These are phyloP conservation scores for Trichophyton verrucosum DNA, from an alignment of 2,329 filamentous ascomycete species.

Conservation along the genomic window DNA sequence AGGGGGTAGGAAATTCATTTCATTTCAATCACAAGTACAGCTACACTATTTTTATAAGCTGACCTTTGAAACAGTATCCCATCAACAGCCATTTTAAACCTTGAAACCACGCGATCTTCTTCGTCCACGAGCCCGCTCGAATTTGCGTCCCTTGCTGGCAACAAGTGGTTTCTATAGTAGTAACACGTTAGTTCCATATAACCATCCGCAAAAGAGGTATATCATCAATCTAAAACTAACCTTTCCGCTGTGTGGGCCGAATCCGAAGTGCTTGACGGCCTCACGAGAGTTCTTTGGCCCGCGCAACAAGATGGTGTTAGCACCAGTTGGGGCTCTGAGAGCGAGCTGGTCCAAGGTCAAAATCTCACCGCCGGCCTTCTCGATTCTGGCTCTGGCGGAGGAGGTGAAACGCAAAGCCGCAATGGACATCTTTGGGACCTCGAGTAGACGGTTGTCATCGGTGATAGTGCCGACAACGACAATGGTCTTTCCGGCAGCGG, in stretches of 20 bases:
- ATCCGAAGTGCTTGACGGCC: conserved; percentile 98
- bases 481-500: conserved; percentile 61
- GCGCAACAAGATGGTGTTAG: conserved; percentile 93
- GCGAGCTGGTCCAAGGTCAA: conserved; percentile 96
- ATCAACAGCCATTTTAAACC: conserved; percentile 55
- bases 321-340: conserved; percentile 83
- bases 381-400: conserved; percentile 84
- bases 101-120: conserved; percentile 99
- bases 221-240: conserved; percentile 37
- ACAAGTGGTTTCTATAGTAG: conserved; percentile 74
- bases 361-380: conserved; percentile 85
- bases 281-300: conserved; percentile 97
- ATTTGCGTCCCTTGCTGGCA: conserved; percentile 98
- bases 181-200: conserved; percentile 3
- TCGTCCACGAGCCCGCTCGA: conserved; percentile 97
- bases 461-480: conserved; percentile 93
- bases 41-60: conserved; percentile 9
- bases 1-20: conserved; percentile 9
- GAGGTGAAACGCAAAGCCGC: conserved; percentile 95
- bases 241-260: conserved; percentile 97
- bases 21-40: conserved; percentile 9
- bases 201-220: background rate
- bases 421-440: conserved; percentile 82
- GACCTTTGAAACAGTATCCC: conserved; percentile 14
- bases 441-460: conserved; percentile 89